Conservation (phyloP, 345 rosid genomes). For the Turritis glabra region DNA sequence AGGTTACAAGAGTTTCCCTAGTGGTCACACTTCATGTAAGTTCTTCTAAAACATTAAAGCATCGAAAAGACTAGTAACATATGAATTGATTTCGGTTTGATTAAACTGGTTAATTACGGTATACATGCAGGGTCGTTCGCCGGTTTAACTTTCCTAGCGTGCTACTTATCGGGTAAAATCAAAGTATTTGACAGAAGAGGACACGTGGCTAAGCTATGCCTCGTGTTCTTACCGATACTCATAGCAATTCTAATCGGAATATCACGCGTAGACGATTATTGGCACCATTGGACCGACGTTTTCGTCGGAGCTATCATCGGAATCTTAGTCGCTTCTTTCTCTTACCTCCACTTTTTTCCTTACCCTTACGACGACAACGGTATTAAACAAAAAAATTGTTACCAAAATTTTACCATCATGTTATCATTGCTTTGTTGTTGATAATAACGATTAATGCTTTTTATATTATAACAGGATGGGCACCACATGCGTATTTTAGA, state of each 20-base stretch:
- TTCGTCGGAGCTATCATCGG: constrained; percentile 64
- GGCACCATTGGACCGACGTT: constrained; percentile 83
- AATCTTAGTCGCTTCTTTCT: constrained; percentile 45
- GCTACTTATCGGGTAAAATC: constrained; percentile 68
- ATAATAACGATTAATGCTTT: neutral
- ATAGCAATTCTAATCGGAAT: constrained; percentile 53
- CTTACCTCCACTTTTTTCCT: constrained; percentile 62
- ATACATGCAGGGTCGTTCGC: constrained; percentile 65
- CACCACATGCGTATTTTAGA: constrained; percentile 54
- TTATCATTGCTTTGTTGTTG: neutral
- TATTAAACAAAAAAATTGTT: constrained; percentile 6
- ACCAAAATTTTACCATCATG: neutral
- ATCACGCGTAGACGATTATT: constrained; percentile 65
- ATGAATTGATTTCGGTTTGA: neutral
- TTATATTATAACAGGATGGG: constrained; percentile 48
- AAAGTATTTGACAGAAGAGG: constrained; percentile 59
- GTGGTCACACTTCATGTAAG: constrained; percentile 69
- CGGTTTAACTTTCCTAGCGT: constrained; percentile 57
- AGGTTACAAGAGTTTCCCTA: constrained; percentile 78
- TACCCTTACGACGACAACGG: constrained; percentile 50
- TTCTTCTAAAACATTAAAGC: neutral
- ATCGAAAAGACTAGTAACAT: neutral
- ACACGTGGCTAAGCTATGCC: constrained; percentile 57
- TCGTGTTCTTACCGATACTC: constrained; percentile 54
- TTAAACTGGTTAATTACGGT: neutral